Base-by-base conservation (phyloP, 768 basidiomycete species). In the Hypholoma fasciculare region DNA sequence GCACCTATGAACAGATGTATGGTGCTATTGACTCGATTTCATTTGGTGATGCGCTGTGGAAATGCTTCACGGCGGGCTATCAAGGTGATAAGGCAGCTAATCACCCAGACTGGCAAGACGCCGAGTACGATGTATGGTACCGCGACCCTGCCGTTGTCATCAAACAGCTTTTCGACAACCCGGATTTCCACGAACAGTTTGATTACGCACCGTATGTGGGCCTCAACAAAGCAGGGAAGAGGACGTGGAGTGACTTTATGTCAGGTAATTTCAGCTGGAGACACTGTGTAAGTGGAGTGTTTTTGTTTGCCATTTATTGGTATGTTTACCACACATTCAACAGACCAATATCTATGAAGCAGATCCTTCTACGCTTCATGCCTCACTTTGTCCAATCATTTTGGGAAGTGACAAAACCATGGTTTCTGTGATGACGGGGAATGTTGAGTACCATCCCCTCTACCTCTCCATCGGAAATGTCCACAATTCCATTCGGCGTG, bases 241-340 rank as follows among this genome's bases (percentile, higher is more conserved):
- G 72, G 0, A 64, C 57, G 1, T 76, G 63, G 58, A 56, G 44
- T 34, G 66, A 81, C 54, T 64, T 79, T 11, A 78, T 82, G 75
- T 78, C 77, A 7, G n/a, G 0, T 77, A 72, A 2, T 66, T 73
- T 34, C 77, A 70, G 71, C 0, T 80, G 74, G 74, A 56, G 62
- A 7, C 76, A 80, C 49, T 67, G 69, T 12, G 76, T 76, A 64
- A 6, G 63, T 66, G 14, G 12, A 20, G n/a, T n/a, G n/a, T n/a
- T n/a, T n/a, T n/a, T n/a, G n/a, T n/a, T n/a, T n/a, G n/a, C n/a
- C n/a, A n/a, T n/a, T n/a, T n/a, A n/a, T 17, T 6, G 3, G 13
- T 19, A n/a, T n/a, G n/a, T n/a, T n/a, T n/a, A n/a, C n/a, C n/a
- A n/a, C n/a, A n/a, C n/a, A n/a, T n/a, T n/a, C n/a, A n/a, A n/a